Evolutionary conservation across 768 basidiomycete genomes (phyloP).

Genomic region (Exidia glandulosa): DNA sequence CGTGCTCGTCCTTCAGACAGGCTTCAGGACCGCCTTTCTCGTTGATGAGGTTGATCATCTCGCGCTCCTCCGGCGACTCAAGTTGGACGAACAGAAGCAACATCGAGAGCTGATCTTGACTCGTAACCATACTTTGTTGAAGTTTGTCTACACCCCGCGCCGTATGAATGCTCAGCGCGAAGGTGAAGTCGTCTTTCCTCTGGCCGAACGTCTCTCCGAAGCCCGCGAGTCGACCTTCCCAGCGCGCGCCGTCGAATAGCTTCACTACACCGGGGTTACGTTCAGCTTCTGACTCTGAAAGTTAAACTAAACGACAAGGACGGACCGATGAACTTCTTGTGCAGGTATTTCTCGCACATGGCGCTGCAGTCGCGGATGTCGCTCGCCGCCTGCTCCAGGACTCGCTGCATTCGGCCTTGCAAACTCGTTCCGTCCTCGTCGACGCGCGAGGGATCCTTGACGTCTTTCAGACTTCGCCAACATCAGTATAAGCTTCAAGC

Average conservation of each 20-base stretch:
- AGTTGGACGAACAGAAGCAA: slow-evolving; percentile 26
- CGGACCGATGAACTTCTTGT: slow-evolving; percentile 30
- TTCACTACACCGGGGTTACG: not conserved
- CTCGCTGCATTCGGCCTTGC: slow-evolving; percentile 19
- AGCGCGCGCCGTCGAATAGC: slow-evolving; percentile 16
- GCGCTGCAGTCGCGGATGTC: slow-evolving; percentile 35
- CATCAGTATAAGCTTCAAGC: not conserved
- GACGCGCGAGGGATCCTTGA: slow-evolving; percentile 15
- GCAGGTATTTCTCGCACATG: slow-evolving; percentile 34
- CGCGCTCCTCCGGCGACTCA: slow-evolving; percentile 29
- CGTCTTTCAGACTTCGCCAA: slow-evolving; percentile 17
- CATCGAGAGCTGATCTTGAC: slow-evolving; percentile 10
- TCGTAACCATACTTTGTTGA: slow-evolving; percentile 18
- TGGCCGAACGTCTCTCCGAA: slow-evolving; percentile 18
- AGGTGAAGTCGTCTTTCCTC: slow-evolving; percentile 24
- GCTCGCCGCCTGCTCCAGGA: slow-evolving; percentile 21
- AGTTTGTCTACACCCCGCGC: slow-evolving; percentile 24
- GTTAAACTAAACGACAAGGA: not conserved
- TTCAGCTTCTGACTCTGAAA: not conserved
- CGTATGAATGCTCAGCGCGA: slow-evolving; percentile 28
- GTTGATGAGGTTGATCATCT: slow-evolving; percentile 27
- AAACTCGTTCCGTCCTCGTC: slow-evolving; percentile 26
- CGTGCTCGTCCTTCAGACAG: slow-evolving; percentile 23
- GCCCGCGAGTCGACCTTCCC: slow-evolving; percentile 17
- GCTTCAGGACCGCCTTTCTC: slow-evolving; percentile 27